Conservation (phyloP, 2,329 filamentous ascomycete species). For the Venturia carpophila region DNA sequence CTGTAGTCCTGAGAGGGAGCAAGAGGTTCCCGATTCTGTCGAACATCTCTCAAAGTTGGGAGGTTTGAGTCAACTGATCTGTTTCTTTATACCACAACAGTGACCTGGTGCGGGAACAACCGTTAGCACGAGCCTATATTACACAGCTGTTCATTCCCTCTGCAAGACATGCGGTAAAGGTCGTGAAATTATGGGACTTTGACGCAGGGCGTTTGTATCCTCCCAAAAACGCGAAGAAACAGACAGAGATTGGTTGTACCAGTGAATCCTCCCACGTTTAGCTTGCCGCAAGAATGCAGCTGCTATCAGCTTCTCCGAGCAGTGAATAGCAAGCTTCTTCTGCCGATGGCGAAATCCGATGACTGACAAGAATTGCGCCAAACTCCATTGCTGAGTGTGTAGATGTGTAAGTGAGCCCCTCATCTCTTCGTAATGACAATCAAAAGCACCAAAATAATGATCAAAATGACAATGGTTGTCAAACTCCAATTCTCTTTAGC, state of each 20-base stretch:
- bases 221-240: not conserved
- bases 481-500: slow-evolving; percentile 84
- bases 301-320: not conserved
- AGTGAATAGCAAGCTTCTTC: not conserved
- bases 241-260: too few relatives aligned
- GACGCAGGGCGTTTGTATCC: not conserved
- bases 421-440: slow-evolving; percentile 71
- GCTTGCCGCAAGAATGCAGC: not conserved
- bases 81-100: too few relatives aligned
- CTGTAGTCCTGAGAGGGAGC: too few relatives aligned
- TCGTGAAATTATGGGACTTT: not conserved
- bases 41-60: too few relatives aligned
- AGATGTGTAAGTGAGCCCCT: not conserved
- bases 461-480: slow-evolving; percentile 69
- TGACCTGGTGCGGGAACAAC: too few relatives aligned
- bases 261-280: not conserved
- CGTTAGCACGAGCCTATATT: too few relatives aligned
- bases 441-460: slow-evolving; percentile 71
- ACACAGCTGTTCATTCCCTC: not conserved
- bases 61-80: too few relatives aligned
- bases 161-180: not conserved
- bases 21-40: too few relatives aligned
- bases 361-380: not conserved
- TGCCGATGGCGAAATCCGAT: not conserved
- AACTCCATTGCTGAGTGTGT: slow-evolving; percentile 6